Evolutionary conservation across 1,284 basidiomycete species (phyloP), one percentile per base, ranked within the genome.

Genomic region (Rhodotorula glutinis): DNA sequence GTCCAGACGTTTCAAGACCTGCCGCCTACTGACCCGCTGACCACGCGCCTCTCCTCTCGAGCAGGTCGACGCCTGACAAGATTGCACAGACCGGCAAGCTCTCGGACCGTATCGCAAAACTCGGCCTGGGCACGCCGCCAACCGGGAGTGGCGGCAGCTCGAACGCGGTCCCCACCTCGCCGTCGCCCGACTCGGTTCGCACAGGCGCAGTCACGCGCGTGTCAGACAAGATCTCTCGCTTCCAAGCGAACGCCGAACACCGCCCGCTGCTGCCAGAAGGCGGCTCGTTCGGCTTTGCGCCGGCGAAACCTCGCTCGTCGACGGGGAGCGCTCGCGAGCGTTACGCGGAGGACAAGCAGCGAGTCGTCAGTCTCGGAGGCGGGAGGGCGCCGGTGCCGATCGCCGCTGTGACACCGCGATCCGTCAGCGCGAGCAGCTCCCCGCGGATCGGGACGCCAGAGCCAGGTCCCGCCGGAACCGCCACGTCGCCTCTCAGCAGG

Each of bases 311-410:
- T 10, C 52, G 53, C 7, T 43, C 30, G 7, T 62, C 44, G 47
- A 56, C 17, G n/a, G 59, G 44, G 29, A 13, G 52, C 21, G 27
- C 29, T n/a, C 4, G 25, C 30, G 53, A 51, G 33, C 60, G 57
- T 27, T 38, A 25, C 21, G 44, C 30, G 21, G 30, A 19, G 21
- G 67, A 66, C 21, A 69, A 62, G 43, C 38, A 30, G 4, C 33
- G 71, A 7, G 68, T 72, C 1, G 68, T 61, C 5, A 72, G 65
- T 17, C 52, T 72, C 5, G 71, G 71, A 27, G 63, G 60, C 5
- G 71, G 71, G 0, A 29, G 71, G 9, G 71, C 71, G 0, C 27
- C 65, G 0, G 68, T 72, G 2, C 71, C 68, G 41, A 47, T 72
- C 4, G 54, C 56, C 21, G 65, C 57, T n/a, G 65, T 72, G 25